Base-by-base conservation (phyloP, 2,329 filamentous ascomycete species). In the Aspergillus sp. region DNA sequence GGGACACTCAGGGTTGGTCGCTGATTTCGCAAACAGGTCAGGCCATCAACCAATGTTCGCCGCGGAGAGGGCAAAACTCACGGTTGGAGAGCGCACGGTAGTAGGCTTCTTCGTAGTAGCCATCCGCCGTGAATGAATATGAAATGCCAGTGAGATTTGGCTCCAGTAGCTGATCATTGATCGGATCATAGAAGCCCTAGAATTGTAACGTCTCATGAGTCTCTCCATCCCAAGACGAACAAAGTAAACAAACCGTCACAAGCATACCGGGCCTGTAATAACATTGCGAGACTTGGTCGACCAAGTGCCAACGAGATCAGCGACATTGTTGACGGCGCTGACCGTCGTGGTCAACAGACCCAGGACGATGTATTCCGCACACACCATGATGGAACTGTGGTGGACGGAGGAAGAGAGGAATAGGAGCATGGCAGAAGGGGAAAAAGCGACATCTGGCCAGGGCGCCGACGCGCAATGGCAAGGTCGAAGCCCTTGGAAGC, bases 121-220 rank as follows among this genome's bases (percentile, higher is more conserved):
- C 87, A 65, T 88, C 83, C 38, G 71, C 75, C 3, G 84, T 86
- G 70, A 90, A 90, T 10, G 87, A 89, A 73, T 88, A 90, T 14
- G 87, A 88, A 58, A 88, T 87, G 20, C 87, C 87, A 0, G 87
- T 82, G 56, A 83, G 76, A 6, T 72, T 75, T 14, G 87, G 87
- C 69, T 90, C 87, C 59, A 83, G 81, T 55, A 90, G 77, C 57
- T 75, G 76, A 62, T 89, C 87, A 51, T 83, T 79, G 47, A 83
- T 73, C 3, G 85, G 83, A 70, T 89, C 81, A 64, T 88, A 89
- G 71, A 89, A 89, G 62, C 78, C 81, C 86, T 89, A 56, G 47
- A 29, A 29, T 29, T 29, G 25, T 50, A 20, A 13, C 38, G 17
- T 9, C 16, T 14, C 34, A 41, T 40, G 20, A 40, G 34, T 17